Percentiles rank a stretch among this genome's conserved stretches.
Conservation (phyloP, 1,284 basidiomycete species). For the Gastroboletus turbinatus region DNA sequence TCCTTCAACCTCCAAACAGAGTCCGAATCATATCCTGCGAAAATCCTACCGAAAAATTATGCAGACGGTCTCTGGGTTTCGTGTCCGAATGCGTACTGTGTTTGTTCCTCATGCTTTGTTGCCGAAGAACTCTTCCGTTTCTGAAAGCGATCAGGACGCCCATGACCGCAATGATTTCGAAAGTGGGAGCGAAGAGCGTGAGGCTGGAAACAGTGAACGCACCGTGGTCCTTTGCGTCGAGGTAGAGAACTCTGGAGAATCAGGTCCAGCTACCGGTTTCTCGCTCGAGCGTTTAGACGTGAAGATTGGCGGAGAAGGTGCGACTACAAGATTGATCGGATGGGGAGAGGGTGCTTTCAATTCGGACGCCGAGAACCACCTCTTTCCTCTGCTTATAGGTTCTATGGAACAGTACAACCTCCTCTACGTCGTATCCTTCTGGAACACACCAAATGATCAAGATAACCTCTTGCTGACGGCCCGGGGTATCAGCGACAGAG, state of each 20-base stretch:
- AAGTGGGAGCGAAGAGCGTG: slow-evolving; percentile 52
- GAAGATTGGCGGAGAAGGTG: slow-evolving; percentile 72
- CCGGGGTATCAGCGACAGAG: slow-evolving; percentile 13
- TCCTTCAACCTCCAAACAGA: slow-evolving; percentile 42
- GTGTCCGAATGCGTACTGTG: slow-evolving; percentile 85
- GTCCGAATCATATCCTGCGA: slow-evolving; percentile 63
- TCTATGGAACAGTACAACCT: slow-evolving; percentile 82
- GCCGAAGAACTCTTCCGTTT: slow-evolving; percentile 30
- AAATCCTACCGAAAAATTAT: slow-evolving; percentile 85
- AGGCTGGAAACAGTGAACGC: slow-evolving; percentile 75
- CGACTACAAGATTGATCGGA: slow-evolving; percentile 64
- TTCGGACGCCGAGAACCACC: slow-evolving; percentile 37
- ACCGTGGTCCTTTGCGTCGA: slow-evolving; percentile 86
- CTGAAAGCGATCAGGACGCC: slow-evolving; percentile 23
- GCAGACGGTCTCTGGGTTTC: slow-evolving; percentile 75
- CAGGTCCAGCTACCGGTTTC: slow-evolving; percentile 59
- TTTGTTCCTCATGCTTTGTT: slow-evolving; percentile 80
- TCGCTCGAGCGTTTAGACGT: slow-evolving; percentile 73
- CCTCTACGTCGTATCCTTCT: slow-evolving; percentile 79
- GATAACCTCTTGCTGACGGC: slow-evolving; percentile 45
- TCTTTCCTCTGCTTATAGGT: slow-evolving; percentile 71
- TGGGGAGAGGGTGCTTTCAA: slow-evolving; percentile 56
- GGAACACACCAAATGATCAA: slow-evolving; percentile 62
- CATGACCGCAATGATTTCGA: slow-evolving; percentile 39
- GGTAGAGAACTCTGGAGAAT: slow-evolving; percentile 72